Evolutionary conservation across 2,329 filamentous ascomycete genomes (phyloP).

Genomic region (Alternaria triticina): DNA sequence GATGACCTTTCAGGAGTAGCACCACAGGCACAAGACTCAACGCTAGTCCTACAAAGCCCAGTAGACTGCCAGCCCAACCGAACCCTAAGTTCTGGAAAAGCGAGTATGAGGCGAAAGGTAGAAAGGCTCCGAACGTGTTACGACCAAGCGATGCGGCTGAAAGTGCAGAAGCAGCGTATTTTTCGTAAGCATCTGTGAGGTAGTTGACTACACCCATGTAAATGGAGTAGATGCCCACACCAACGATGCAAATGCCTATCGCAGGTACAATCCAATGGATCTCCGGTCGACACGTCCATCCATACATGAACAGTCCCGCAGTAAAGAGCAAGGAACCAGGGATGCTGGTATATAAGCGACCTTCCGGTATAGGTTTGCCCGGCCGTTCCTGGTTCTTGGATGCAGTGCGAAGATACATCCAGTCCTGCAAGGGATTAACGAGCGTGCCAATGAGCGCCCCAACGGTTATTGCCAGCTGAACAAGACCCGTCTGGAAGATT

Average conservation of each 20-base stretch:
- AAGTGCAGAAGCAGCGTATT: conserved; percentile 56
- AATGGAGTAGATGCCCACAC: conserved; percentile 43
- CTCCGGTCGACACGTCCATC: conserved; percentile 22
- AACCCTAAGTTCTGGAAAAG: conserved; percentile 52
- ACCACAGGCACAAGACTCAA: conserved; percentile 51
- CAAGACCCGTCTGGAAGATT: conserved; percentile 43
- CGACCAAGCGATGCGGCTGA: conserved; percentile 55
- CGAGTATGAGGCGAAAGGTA: conserved; percentile 53
- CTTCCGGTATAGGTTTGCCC: conserved; percentile 52
- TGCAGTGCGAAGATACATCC: conserved; percentile 38
- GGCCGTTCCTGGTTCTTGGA: conserved; percentile 47
- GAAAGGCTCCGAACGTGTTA: conserved; percentile 54
- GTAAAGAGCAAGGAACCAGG: conserved; percentile 50
- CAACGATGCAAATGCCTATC: conserved; percentile 7
- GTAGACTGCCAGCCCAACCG: conserved; percentile 52
- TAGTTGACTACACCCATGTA: conserved; percentile 59
- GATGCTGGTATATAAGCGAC: conserved; percentile 52
- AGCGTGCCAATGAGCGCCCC: conserved; percentile 52
- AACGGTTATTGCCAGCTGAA: conserved; percentile 53
- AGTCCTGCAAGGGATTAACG: conserved; percentile 49
- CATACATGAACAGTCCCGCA: conserved; percentile 35
- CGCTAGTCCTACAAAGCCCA: conserved; percentile 52
- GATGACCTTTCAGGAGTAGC: conserved; percentile 50
- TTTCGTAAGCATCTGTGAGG: conserved; percentile 56
- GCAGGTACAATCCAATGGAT: conserved; percentile 44